phyloP scores from a whole-genome alignment of 129 eudicot genomes.

The Flaveria linearis region DNA sequence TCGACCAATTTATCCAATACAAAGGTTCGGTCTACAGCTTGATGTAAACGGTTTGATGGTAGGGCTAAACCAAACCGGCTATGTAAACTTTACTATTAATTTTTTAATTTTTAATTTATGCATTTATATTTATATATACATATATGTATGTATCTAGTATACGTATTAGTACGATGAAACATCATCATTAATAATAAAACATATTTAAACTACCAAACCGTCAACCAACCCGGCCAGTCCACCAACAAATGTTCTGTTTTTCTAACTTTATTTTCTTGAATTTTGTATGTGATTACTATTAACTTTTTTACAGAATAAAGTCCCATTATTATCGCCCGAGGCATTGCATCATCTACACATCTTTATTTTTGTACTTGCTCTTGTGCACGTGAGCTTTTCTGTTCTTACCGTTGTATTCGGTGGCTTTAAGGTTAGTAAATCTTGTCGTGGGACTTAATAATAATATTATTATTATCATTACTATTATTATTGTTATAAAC shows the following conservation, averaged over 20 bases:
- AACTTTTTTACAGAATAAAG: conserved; percentile 52
- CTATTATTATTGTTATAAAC: not conserved
- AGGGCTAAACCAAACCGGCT: too few species aligned
- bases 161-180: too few species aligned
- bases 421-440: conserved; percentile 58
- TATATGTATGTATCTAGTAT: too few species aligned
- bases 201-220: not conserved
- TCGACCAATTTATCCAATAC: too few species aligned
- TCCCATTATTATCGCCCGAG: conserved; percentile 72
- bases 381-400: conserved; percentile 82
- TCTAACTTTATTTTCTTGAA: not conserved
- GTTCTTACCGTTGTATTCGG: conserved; percentile 82
- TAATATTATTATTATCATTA: too few species aligned
- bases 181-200: not conserved
- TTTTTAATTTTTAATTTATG: too few species aligned
- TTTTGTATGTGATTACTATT: not conserved
- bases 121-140: too few species aligned
- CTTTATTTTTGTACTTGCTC: conserved; percentile 87
- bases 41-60: too few species aligned
- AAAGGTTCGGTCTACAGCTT: too few species aligned
- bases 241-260: not conserved
- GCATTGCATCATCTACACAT: conserved; percentile 93
- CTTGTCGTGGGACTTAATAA: not conserved
- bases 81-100: too few species aligned
- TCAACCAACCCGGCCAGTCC: not conserved